phyloP scores from a whole-genome alignment of 441 rosid genomes.

The Aleurites moluccanus region DNA sequence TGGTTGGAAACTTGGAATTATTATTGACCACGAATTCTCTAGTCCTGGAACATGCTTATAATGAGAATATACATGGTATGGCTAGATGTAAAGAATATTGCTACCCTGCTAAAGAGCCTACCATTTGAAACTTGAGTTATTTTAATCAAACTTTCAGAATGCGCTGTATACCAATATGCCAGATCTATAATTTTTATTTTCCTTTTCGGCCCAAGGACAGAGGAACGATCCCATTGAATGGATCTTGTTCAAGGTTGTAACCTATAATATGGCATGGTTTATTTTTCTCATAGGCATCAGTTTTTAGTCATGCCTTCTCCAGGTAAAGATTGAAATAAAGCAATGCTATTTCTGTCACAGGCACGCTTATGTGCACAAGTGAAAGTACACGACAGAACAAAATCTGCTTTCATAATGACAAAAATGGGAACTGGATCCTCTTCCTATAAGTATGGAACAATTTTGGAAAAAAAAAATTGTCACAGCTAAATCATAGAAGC shows the following conservation, averaged over 20 bases:
- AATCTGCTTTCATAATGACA: neutral
- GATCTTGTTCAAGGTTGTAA: no score
- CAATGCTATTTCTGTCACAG: neutral
- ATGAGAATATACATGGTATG: no score
- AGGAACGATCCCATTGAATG: no score
- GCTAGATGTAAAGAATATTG: no score
- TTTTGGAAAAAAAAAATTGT: neutral
- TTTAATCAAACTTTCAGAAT: no score
- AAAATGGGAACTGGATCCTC: conserved; percentile 7
- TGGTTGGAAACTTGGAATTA: no score
- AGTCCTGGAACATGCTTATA: neutral
- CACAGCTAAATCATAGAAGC: conserved; percentile 10
- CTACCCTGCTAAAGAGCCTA: no score
- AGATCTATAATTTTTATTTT: no score
- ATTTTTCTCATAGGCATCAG: neutral
- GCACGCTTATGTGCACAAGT: conserved; percentile 3
- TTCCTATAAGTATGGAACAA: conserved; percentile 6
- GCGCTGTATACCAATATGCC: no score
- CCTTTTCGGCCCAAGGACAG: no score
- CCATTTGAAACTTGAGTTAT: no score
- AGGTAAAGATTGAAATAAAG: conserved; percentile 2
- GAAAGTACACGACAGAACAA: neutral
- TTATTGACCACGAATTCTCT: neutral
- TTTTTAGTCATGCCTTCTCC: conserved; percentile 3
- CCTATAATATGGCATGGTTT: conserved; percentile 9